phyloP scores from a whole-genome alignment of 371 early-diverging fungal species.

The Batkoa obscura region DNA sequence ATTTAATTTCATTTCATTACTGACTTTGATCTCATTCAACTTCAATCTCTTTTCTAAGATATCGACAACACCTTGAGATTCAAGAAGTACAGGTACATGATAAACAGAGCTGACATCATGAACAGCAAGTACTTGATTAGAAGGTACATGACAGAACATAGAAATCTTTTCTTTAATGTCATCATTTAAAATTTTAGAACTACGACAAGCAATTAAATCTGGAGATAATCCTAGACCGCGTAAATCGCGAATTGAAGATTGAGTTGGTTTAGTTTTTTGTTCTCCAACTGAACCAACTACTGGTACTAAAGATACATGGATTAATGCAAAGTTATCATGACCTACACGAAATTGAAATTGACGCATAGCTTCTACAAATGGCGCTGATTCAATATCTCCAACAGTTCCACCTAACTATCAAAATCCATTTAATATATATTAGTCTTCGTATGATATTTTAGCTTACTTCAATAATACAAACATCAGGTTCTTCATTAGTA shows the following conservation, averaged over 20 bases:
- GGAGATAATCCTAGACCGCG: constrained; percentile 92
- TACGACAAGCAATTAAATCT: constrained; percentile 94
- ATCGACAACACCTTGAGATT: constrained; percentile 64
- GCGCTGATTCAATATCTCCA: constrained; percentile 97
- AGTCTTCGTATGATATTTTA: neutral
- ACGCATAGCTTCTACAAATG: constrained; percentile 97
- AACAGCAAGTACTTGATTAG: constrained; percentile 74
- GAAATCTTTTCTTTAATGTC: constrained; percentile 82
- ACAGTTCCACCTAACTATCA: constrained; percentile 89
- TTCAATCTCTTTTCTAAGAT: constrained; percentile 65
- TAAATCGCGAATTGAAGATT: constrained; percentile 85
- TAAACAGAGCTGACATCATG: constrained; percentile 92
- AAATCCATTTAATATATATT: neutral
- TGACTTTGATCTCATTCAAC: constrained; percentile 32
- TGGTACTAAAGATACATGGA: constrained; percentile 95
- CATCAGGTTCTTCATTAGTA: constrained; percentile 75
- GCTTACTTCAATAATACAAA: constrained; percentile 86
- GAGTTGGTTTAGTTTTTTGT: constrained; percentile 99
- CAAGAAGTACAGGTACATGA: constrained; percentile 86
- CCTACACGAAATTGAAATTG: constrained; percentile 98
- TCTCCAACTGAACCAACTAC: constrained; percentile 94
- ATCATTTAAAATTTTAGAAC: constrained; percentile 53
- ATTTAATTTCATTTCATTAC: constrained; percentile 25
- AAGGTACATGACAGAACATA: constrained; percentile 95
- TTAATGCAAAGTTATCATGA: constrained; percentile 86